phyloP scores from a whole-genome alignment of 2,329 filamentous ascomycete genomes.

The Chaetomiaceae sp. region DNA sequence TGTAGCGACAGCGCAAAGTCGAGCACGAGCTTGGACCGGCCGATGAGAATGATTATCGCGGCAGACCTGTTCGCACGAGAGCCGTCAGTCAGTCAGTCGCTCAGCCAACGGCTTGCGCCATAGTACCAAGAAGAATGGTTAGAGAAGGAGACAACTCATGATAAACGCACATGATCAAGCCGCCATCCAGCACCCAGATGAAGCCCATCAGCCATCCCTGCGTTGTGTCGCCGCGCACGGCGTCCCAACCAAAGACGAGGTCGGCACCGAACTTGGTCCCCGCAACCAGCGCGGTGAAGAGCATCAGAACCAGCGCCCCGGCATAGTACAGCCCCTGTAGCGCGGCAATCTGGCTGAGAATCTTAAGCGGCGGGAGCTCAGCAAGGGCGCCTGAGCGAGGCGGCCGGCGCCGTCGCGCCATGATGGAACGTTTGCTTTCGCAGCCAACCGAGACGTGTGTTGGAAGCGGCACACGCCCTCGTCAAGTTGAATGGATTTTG shows the following conservation, averaged over 20 bases:
- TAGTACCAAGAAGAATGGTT: not conserved
- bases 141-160: not conserved
- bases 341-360: constrained; percentile 52
- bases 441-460: too few relatives aligned
- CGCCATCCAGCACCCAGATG: constrained; percentile 51
- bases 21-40: constrained; percentile 86
- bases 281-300: constrained; percentile 53
- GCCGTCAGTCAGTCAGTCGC: not conserved
- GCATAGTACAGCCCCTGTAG: constrained; percentile 47
- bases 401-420: constrained; percentile 52
- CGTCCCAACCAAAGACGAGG: constrained; percentile 52
- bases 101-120: too few relatives aligned
- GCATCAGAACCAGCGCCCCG: constrained; percentile 22
- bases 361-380: constrained; percentile 55
- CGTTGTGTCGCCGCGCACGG: constrained; percentile 55
- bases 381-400: constrained; percentile 54
- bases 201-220: constrained; percentile 55
- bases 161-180: constrained; percentile 41
- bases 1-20: constrained; percentile 84
- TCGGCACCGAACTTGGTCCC: constrained; percentile 48
- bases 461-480: not conserved
- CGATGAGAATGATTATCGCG: constrained; percentile 75
- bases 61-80: constrained; percentile 56
- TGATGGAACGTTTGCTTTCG: constrained; percentile 24
- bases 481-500: too few relatives aligned